phyloP scores from a whole-genome alignment of 2,329 filamentous ascomycete species.

The Pochonia chlamydosporia region DNA sequence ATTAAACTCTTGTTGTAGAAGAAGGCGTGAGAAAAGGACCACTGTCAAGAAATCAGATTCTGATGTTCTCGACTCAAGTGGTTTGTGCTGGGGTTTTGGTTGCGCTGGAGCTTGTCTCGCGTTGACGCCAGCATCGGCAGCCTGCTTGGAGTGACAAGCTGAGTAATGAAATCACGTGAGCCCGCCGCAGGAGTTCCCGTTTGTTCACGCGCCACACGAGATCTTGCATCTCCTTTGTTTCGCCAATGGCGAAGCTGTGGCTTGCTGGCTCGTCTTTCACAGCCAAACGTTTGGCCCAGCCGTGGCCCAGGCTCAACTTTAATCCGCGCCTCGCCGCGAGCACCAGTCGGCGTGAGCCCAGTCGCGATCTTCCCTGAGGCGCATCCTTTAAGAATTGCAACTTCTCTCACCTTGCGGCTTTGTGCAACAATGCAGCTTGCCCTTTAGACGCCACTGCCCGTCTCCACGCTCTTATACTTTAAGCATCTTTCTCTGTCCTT shows the following conservation, averaged over 20 bases:
- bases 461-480: background rate
- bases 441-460: background rate
- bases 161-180: conserved; percentile 16
- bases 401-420: background rate
- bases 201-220: no score
- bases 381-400: background rate
- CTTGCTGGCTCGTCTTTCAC: no score
- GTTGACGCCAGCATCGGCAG: conserved; percentile 11
- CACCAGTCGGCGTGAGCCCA: background rate
- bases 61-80: conserved; percentile 1
- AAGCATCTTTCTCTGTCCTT: background rate
- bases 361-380: conserved; percentile 5
- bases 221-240: no score
- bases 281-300: background rate
- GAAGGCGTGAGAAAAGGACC: background rate
- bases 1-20: background rate
- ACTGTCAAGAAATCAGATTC: background rate
- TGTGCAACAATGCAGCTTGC: background rate
- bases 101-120: conserved; percentile 1
- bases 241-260: no score
- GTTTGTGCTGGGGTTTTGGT: background rate
- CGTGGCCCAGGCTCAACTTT: conserved; percentile 21
- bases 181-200: no score
- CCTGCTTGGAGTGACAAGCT: conserved; percentile 10
- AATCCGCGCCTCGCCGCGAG: conserved; percentile 16